Base-by-base conservation (phyloP, 306 rosid genomes). In the Begonia loranthoides region DNA sequence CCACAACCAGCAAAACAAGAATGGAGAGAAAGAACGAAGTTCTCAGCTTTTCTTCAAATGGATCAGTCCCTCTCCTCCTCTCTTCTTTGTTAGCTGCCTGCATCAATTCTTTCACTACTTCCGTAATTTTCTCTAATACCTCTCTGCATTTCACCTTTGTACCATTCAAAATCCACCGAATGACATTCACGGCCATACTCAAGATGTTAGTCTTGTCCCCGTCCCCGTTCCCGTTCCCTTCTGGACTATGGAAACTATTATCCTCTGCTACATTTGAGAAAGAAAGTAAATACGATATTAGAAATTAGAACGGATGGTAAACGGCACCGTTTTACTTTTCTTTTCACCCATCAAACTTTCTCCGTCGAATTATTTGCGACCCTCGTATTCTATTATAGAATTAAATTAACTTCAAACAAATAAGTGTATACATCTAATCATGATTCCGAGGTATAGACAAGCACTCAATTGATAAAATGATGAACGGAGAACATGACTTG, bases 1-100 rank as follows among this genome's bases (percentile, higher is more conserved):
- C 74, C 75, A 85, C 94, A 15, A 85, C 59, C 61, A 85, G 57
- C 60, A 85, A 52, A 43, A 89, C 89, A 73, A 82, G 61, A 60
- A 89, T 66, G 46, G 87, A 68, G 56, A 89, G 80, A 69, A 79
- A 60, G 73, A 89, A 75, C 1, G 87, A 74, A 17, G 65, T 58
- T 68, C 70, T 71, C 47, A 89, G 69, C 72, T 43, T 89, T 39
- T 78, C 81, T 55, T 62, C 56, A 46, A 78, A 77, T 50, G 54
- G 56, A 68, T 69, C 67, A 9, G 40, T 60, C 49, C 22, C 68
- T 17, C 5, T 28, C 21, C 13, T 12, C 3, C 21, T 62, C 54
- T 54, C 43, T 14, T 58, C 68, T 13, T 56, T 60, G 3, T 36
- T 47, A 24, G 53, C 45, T 54, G 14, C 48, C 22, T 63, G 69